These are phyloP conservation scores for Diplodia corticola DNA, from an alignment of 2,329 filamentous ascomycete genomes.

Conservation along the genomic window DNA sequence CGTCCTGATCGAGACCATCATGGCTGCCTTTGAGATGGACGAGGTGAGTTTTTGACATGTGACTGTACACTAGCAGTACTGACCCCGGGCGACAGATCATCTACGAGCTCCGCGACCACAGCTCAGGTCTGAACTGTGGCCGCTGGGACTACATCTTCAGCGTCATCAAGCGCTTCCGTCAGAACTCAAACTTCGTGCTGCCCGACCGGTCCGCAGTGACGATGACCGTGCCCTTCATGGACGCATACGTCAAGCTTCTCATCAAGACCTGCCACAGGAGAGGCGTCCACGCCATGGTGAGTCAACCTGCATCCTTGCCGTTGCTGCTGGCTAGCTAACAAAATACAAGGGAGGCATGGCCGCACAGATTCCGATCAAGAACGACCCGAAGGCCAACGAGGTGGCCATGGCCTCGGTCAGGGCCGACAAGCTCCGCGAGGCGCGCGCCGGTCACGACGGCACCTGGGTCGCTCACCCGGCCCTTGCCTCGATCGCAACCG, in stretches of 20 bases:
- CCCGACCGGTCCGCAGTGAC: constrained; percentile 89
- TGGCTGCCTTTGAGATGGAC: constrained; percentile 99
- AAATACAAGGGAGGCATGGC: constrained; percentile 75
- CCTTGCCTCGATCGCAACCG: constrained; percentile 80
- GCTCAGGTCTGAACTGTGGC: constrained; percentile 93
- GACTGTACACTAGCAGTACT: not conserved
- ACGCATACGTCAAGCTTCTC: constrained; percentile 92
- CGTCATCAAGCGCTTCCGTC: constrained; percentile 98
- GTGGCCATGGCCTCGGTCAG: constrained; percentile 91
- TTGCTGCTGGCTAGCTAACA: constrained; percentile 35
- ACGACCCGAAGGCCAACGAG: constrained; percentile 86
- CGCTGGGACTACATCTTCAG: constrained; percentile 99
- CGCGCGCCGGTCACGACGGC: constrained; percentile 89
- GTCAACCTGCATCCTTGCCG: not conserved
- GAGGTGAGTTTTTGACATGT: constrained; percentile 53
- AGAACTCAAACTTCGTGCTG: constrained; percentile 89
- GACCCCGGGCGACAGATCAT: constrained; percentile 65
- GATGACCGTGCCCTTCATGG: constrained; percentile 99
- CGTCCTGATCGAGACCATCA: constrained; percentile 95
- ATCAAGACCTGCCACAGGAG: constrained; percentile 98
- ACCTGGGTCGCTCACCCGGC: constrained; percentile 98
- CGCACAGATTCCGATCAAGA: constrained; percentile 97
- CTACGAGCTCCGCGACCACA: constrained; percentile 97
- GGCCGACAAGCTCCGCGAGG: constrained; percentile 94
- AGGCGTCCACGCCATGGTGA: constrained; percentile 89